Conservation (phyloP, 148 eudicot species). For the Rhododendron vialii region DNA sequence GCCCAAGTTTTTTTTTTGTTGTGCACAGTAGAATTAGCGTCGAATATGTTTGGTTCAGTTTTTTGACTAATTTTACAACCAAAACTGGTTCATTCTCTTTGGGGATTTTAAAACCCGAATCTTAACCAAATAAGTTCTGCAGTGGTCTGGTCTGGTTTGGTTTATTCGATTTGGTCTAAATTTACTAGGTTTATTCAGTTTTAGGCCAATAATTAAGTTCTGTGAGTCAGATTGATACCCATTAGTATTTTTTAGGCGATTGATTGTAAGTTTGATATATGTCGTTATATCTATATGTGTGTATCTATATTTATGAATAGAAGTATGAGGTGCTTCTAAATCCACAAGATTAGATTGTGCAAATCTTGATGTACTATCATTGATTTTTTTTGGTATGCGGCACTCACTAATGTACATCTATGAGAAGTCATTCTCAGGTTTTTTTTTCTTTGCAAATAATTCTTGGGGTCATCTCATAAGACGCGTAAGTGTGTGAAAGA, state of each 20-base stretch:
- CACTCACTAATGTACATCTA: too few species aligned
- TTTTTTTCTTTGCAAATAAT: too few species aligned
- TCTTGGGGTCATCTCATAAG: too few species aligned
- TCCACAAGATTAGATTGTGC: neutral
- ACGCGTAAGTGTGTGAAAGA: too few species aligned
- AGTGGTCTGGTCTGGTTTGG: neutral
- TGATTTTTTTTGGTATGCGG: too few species aligned
- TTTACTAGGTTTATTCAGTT: neutral
- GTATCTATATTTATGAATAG: neutral
- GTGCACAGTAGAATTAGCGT: too few species aligned
- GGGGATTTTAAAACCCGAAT: neutral
- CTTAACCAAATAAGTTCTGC: neutral
- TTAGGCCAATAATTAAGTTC: neutral
- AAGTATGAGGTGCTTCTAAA: neutral
- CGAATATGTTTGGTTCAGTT: too few species aligned
- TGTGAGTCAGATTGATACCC: neutral
- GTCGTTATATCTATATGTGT: too few species aligned
- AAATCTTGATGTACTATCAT: too few species aligned
- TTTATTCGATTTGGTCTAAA: neutral
- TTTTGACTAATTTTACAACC: neutral
- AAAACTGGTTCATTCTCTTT: neutral
- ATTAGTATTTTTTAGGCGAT: too few species aligned
- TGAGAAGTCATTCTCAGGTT: too few species aligned
- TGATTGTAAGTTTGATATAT: too few species aligned
- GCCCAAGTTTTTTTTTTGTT: neutral